Evolutionary conservation across 805 yeast genomes (phyloP), one percentile per base, ranked within the genome.

Genomic region (Nakazawaea populi): DNA sequence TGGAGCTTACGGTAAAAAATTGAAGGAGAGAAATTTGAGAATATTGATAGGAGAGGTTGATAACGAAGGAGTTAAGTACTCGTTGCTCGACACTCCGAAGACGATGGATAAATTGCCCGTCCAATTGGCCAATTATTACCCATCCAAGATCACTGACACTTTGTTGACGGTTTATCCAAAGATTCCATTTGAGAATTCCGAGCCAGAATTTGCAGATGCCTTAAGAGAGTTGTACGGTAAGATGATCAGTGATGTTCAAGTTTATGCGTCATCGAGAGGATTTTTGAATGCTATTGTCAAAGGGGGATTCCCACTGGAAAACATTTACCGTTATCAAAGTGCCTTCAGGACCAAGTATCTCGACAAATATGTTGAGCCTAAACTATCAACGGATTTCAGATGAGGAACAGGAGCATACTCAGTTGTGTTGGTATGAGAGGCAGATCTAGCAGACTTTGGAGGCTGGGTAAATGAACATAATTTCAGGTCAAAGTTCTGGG

Each of bases 231-330:
- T 46, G 5, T 72, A 62, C 57, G 75, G 75, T 34, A 57, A 59
- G 9, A 69, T 69, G 40, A 60, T 66, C 39, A 66, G 69, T 27
- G 74, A 70, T 54, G 67, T 69, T 3, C 75, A 72, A 54, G 72
- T 71, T 6, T 65, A 70, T 51, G 67, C 68, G 4, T 68, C 74
- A 2, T 56, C 62, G 18, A 60, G 75, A 49, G 72, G 71, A 1
- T 67, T 66, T 47, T 47, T 71, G n/a, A 55, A 66, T 43, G 54
- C 64, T 44, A 49, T 68, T 50, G 57, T 62, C 18, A 51, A 56
- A 32, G 54, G 61, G 31, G 67, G 67, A 8, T 66, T 63, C 52
- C 69, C 70, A 12, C 51, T 45, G 24, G 58, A 61, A 24, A 49
- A 55, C 38, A 56, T 67, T 28, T 66, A 54, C 53, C 62, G 73